Conservation (phyloP, 2,329 filamentous ascomycete genomes). For the Emmonsiellopsis sp. region DNA sequence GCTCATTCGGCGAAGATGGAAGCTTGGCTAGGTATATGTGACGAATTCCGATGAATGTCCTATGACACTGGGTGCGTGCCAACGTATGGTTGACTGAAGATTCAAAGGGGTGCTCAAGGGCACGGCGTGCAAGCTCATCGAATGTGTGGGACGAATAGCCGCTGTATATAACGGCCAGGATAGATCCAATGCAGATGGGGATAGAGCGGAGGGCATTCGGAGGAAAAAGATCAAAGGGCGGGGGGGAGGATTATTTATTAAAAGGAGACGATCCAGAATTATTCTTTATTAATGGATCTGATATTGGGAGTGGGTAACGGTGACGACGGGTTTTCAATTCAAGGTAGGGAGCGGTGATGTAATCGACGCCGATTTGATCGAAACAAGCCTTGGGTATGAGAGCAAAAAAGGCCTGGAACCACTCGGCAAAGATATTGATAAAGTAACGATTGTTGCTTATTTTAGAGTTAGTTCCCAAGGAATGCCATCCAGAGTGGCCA, state of each 20-base stretch:
- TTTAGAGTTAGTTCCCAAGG: too few species aligned
- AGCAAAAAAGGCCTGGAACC: not conserved
- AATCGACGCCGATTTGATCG: not conserved
- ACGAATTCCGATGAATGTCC: too few species aligned
- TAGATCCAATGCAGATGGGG: too few species aligned
- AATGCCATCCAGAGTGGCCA: not conserved
- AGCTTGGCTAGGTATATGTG: not conserved
- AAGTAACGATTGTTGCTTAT: too few species aligned
- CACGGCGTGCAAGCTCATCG: not conserved
- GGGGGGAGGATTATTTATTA: too few species aligned
- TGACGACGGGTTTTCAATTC: too few species aligned
- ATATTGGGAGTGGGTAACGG: too few species aligned
- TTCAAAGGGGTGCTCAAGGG: not conserved
- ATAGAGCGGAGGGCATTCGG: too few species aligned
- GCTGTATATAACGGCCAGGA: too few species aligned
- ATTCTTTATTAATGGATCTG: too few species aligned
- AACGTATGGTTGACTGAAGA: not conserved
- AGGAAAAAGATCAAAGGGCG: too few species aligned
- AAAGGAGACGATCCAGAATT: too few species aligned
- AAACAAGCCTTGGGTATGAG: not conserved
- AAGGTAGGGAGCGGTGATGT: not conserved
- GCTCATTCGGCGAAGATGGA: not conserved
- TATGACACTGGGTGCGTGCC: not conserved
- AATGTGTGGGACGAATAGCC: not conserved
- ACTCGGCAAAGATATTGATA: not conserved